phyloP scores from a whole-genome alignment of 208 protist genomes.

The Plasmodiophora brassicae region DNA sequence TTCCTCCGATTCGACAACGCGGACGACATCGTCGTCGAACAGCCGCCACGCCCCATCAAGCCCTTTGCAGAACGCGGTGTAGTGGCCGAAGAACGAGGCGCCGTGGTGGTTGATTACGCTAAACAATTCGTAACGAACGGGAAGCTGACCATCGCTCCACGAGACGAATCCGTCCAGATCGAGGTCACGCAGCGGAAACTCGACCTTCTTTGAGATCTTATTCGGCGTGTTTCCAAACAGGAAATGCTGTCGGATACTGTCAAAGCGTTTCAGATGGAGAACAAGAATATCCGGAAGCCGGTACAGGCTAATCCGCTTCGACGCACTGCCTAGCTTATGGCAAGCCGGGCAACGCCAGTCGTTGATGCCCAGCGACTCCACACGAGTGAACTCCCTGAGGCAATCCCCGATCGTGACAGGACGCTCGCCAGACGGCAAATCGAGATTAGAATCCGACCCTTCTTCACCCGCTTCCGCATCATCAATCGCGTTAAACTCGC shows the following conservation, averaged over 20 bases:
- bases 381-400: background rate
- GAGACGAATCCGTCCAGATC: slow-evolving; percentile 5
- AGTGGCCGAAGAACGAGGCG: slow-evolving; percentile 18
- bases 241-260: background rate
- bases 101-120: slow-evolving; percentile 6
- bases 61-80: background rate
- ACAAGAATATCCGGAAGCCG: background rate
- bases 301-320: background rate
- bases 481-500: no score
- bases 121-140: background rate
- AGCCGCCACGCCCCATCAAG: background rate
- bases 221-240: background rate
- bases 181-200: background rate
- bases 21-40: background rate
- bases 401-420: background rate
- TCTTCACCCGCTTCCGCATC: background rate
- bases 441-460: no score
- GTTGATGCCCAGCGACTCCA: background rate
- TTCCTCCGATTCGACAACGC: background rate
- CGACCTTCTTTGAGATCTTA: slow-evolving; percentile 7
- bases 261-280: slow-evolving; percentile 28
- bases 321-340: background rate
- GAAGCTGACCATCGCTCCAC: background rate
- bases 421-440: background rate
- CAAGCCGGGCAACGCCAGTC: background rate